Evolutionary conservation across 169 alveolate genomes (phyloP).

Genomic region (Blepharisma undulans): DNA sequence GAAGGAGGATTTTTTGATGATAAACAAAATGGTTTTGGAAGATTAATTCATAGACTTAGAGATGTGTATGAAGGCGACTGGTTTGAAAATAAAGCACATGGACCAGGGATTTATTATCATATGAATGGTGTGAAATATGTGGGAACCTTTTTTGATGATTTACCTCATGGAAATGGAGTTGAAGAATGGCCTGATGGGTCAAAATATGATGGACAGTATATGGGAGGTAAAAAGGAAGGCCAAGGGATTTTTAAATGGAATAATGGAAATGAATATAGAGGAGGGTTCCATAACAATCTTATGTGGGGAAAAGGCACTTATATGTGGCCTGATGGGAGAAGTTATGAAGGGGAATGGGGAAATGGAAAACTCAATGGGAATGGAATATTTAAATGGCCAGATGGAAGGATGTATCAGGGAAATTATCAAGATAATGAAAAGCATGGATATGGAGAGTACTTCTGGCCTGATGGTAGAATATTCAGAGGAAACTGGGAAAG

Average conservation of each 20-base stretch:
- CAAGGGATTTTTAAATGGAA: constrained; percentile 68
- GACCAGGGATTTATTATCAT: constrained; percentile 46
- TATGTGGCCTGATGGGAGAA: constrained; percentile 77
- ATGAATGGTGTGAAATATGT: constrained; percentile 48
- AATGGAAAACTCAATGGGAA: constrained; percentile 72
- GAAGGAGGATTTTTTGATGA: constrained; percentile 25
- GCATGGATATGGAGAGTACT: constrained; percentile 19
- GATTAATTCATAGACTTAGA: constrained; percentile 46
- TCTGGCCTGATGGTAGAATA: constrained; percentile 53
- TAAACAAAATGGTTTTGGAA: constrained; percentile 40
- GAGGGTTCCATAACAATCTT: constrained; percentile 67
- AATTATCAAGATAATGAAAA: constrained; percentile 45
- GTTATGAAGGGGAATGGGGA: constrained; percentile 76
- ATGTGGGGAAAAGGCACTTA: constrained; percentile 75
- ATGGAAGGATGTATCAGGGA: constrained; percentile 74
- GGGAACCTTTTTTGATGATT: constrained; percentile 59
- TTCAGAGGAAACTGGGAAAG: constrained; percentile 52
- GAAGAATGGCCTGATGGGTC: constrained; percentile 71
- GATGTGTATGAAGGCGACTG: constrained; percentile 55
- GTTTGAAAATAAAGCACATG: constrained; percentile 49
- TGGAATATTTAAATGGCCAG: constrained; percentile 77
- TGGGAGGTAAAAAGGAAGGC: constrained; percentile 69
- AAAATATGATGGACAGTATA: constrained; percentile 66
- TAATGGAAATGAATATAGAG: constrained; percentile 69
- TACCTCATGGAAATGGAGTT: constrained; percentile 71